A percentile compares a stretch with the other conserved stretches of the same genome.
These are phyloP conservation scores for Persicaria tinctoria DNA, from an alignment of 148 eudicot species.

Conservation along the genomic window DNA sequence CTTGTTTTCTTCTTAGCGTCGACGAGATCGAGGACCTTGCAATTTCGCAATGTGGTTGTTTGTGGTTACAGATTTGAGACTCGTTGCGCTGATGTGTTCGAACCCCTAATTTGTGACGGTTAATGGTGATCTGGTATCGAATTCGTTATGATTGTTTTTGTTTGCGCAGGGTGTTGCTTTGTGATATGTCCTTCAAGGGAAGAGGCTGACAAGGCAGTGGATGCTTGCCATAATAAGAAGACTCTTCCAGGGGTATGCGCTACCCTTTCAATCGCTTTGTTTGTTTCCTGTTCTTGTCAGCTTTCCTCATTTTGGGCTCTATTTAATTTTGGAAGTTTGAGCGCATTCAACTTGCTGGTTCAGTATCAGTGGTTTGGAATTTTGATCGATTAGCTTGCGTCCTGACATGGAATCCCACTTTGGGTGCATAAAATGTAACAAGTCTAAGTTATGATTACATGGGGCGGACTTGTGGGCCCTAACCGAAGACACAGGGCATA, in stretches of 20 bases:
- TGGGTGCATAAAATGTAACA: background rate
- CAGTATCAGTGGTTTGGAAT: background rate
- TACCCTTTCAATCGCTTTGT: slow-evolving; percentile 1
- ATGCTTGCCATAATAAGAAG: slow-evolving; percentile 77
- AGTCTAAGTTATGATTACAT: background rate
- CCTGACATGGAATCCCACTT: slow-evolving; percentile 3
- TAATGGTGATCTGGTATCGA: background rate
- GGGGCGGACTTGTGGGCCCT: slow-evolving; percentile 7
- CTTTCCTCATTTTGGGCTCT: slow-evolving; percentile 9
- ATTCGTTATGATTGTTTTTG: background rate
- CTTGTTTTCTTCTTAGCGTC: slow-evolving; percentile 9
- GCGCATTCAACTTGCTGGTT: background rate
- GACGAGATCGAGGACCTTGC: slow-evolving; percentile 18
- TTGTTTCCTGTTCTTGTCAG: slow-evolving; percentile 5
- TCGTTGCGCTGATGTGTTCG: background rate
- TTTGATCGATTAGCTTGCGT: slow-evolving; percentile 1
- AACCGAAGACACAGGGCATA: background rate
- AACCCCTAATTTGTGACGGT: background rate
- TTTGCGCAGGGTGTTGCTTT: slow-evolving; percentile 74
- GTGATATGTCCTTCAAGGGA: slow-evolving; percentile 80
- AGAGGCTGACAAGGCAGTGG: slow-evolving; percentile 88
- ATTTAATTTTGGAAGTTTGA: background rate
- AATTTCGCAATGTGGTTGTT: slow-evolving; percentile 11
- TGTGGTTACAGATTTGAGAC: slow-evolving; percentile 10
- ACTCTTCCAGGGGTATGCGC: slow-evolving; percentile 82